These are phyloP conservation scores for Dactylellina haptotyla DNA, from an alignment of 2,329 filamentous ascomycete genomes.

Conservation along the genomic window DNA sequence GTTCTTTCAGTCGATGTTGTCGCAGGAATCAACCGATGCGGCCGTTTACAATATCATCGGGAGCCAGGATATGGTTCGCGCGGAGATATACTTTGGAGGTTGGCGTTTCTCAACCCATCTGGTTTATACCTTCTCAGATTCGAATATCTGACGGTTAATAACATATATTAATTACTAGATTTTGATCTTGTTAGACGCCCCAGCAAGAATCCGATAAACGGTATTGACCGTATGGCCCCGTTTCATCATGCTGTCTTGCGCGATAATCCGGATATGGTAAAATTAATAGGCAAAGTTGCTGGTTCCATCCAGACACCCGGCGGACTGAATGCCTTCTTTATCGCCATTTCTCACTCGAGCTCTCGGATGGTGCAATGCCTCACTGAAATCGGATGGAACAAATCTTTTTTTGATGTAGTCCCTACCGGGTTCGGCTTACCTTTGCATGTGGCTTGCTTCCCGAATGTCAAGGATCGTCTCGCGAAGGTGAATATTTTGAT, in stretches of 20 bases:
- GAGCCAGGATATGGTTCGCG: neutral
- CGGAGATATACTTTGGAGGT: neutral
- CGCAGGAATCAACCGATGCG: neutral
- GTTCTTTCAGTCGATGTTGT: conserved; percentile 5
- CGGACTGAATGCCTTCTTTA: neutral
- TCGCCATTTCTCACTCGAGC: neutral
- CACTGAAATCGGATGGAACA: neutral
- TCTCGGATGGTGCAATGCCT: neutral
- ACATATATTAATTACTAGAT: too few species aligned
- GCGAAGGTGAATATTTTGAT: neutral
- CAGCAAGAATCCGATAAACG: neutral
- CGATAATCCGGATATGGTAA: neutral
- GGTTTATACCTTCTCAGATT: neutral
- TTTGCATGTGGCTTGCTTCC: neutral
- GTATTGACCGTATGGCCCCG: neutral
- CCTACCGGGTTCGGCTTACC: neutral
- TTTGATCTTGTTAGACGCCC: neutral
- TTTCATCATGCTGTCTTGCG: neutral
- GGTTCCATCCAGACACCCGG: neutral
- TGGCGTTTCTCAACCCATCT: neutral
- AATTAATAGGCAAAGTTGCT: neutral
- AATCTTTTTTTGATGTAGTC: neutral
- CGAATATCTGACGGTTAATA: too few species aligned
- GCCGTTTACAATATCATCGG: neutral
- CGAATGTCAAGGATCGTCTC: neutral